Evolutionary conservation across 495 filamentous ascomycete genomes (phyloP).

Genomic region (Penicillium goetzii): DNA sequence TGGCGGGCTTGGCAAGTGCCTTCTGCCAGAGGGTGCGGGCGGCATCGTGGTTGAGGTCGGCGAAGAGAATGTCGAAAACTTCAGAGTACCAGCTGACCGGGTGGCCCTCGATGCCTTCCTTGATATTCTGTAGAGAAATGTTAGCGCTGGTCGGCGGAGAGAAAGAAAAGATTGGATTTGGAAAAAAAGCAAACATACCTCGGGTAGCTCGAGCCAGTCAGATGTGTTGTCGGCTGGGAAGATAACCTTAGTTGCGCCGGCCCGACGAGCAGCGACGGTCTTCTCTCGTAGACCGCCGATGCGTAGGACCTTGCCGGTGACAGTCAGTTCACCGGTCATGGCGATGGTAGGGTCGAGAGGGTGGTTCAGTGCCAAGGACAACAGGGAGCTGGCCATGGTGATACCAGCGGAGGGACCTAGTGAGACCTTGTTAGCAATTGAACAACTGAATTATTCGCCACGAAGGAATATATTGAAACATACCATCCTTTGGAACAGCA

Average conservation of each 20-base stretch:
- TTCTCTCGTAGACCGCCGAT: slow-evolving; percentile 98
- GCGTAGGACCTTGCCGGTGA: slow-evolving; percentile 94
- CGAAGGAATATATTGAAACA: slow-evolving; percentile 24
- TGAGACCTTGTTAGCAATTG: slow-evolving; percentile 24
- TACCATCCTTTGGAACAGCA: slow-evolving; percentile 91
- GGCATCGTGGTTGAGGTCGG: slow-evolving; percentile 70
- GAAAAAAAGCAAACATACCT: slow-evolving; percentile 60
- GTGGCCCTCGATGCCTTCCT: slow-evolving; percentile 87
- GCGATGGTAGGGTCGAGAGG: slow-evolving; percentile 84
- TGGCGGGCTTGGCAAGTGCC: slow-evolving; percentile 62
- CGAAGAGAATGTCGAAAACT: slow-evolving; percentile 90
- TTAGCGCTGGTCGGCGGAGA: slow-evolving; percentile 16
- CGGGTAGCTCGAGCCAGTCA: slow-evolving; percentile 97
- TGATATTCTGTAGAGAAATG: slow-evolving; percentile 77
- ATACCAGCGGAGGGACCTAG: slow-evolving; percentile 85
- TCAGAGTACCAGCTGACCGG: slow-evolving; percentile 93
- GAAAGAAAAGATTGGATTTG: neutral
- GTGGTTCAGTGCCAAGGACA: slow-evolving; percentile 79
- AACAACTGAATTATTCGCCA: neutral
- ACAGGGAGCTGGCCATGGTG: slow-evolving; percentile 92
- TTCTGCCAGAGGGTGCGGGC: slow-evolving; percentile 77
- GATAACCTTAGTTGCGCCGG: slow-evolving; percentile 91
- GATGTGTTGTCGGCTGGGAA: slow-evolving; percentile 94
- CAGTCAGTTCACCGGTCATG: slow-evolving; percentile 98
- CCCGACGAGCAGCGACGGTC: slow-evolving; percentile 94